Evolutionary conservation across 202 grass and related monocot species (phyloP), one percentile per base, ranked within the genome.

Genomic region (Setaria viridis): DNA sequence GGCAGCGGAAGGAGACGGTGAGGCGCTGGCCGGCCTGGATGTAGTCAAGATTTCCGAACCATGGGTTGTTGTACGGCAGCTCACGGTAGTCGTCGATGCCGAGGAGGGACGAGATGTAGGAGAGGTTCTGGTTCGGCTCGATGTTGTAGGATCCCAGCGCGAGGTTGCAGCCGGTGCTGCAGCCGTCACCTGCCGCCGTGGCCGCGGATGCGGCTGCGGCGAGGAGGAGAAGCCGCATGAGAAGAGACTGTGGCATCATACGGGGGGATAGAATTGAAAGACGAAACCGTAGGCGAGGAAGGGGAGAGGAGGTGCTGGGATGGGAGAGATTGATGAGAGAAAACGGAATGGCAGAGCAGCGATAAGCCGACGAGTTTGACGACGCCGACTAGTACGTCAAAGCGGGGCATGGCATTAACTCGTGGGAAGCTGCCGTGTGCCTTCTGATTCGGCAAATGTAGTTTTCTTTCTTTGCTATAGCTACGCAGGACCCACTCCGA

Each of bases 131-230:
- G 1, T 20, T 3, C 54, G 0, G 7, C 32, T 39, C 2, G 33
- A 92, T 8, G 84, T 37, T 67, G 88, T 91, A 95, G 50, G 93
- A 92, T 17, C 42, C 96, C 6, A 95, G 86, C 29, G 95, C 91
- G 70, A 89, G 87, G 57, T 76, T 68, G 91, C 89, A 89, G 69
- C 85, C 70, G 8, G 0, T 1, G 54, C 2, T 55, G 85, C 85
- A 91, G 35, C 85, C 45, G 46, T 87, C 85, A 5, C 89, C 54
- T 25, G 70, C 76, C 29, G 80, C 85, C 0, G 59, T 4, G 5
- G 17, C 59, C 0, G 75, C 4, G 7, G 4, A 17, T 4, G n/a
- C 6, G 46, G 30, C 56, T 7, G 41, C 43, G 55, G 4, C 64
- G 4, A 46, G 20, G 4, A 87, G 43, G 9, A 59, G 56, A 3